Conservation (phyloP, 2,329 filamentous ascomycete genomes). For the Aspergillus hortae region DNA sequence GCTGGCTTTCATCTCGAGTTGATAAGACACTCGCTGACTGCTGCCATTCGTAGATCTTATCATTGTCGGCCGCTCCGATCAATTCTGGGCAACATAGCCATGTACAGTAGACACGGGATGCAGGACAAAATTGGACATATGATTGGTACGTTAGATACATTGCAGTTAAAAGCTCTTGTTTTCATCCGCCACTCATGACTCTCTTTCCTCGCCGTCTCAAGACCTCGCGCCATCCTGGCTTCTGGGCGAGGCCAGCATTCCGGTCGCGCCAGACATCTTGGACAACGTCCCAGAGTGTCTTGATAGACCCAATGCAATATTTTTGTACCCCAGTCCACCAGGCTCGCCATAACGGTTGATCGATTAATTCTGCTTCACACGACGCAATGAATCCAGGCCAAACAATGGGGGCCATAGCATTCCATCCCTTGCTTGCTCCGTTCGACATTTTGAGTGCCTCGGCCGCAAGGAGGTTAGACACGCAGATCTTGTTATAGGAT, state of each 20-base stretch:
- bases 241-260: background rate
- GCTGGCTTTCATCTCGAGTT: background rate
- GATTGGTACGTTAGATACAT: background rate
- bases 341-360: slow-evolving; percentile 1
- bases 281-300: slow-evolving; percentile 1
- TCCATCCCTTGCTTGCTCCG: background rate
- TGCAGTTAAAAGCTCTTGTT: background rate
- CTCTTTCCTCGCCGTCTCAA: slow-evolving; percentile 1
- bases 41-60: background rate
- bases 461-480: slow-evolving; percentile 4
- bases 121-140: too few species aligned
- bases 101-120: too few species aligned
- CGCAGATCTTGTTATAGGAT: background rate
- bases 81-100: background rate
- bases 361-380: slow-evolving; percentile 4
- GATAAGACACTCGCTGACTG: background rate
- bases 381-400: slow-evolving; percentile 8
- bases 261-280: background rate
- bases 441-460: slow-evolving; percentile 1
- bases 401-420: slow-evolving; percentile 8
- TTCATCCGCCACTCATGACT: slow-evolving; percentile 6
- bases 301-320: slow-evolving; percentile 2
- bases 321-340: slow-evolving; percentile 4
- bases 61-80: background rate
- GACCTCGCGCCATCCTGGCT: slow-evolving; percentile 2